Evolutionary conservation across 805 yeast species (phyloP), one percentile per base, ranked within the genome.

Genomic region (Diddensiella santjacobensis): DNA sequence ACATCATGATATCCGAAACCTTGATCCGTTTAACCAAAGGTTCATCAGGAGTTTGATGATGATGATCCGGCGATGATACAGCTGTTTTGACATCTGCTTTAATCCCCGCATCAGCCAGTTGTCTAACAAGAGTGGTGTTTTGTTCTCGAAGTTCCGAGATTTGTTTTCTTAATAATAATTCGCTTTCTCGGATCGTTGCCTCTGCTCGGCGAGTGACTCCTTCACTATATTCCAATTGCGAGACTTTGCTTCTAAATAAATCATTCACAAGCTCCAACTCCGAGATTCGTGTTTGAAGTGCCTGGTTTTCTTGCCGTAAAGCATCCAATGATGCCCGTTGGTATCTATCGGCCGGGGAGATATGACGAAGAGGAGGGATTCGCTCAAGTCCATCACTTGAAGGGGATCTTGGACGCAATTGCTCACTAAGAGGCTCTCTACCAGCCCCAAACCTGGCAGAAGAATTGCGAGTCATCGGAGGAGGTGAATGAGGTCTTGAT

Each of bases 181-280:
- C 57, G 37, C 51, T 47, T 42, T 53, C 53, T 3, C 55, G 31
- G 33, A 50, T 48, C 31, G 49, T 38, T 17, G 53, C 46, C 26
- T 55, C 58, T 22, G 53, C 45, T 22, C 43, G 43, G 30, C 71
- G 58, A 8, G 71, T 64, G 22, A 62, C 56, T 5, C 60, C 47
- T 47, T 71, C 75, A 10, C 69, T 56, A n/a, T 62, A 54, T 68
- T 91, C 97, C 55, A 91, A 72, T 62, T 91, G 96, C 63, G 78
- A 71, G 31, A 91, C 87, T 56, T 96, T 78, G 13, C 90, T 79
- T 57, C 87, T 78, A 69, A 88, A 86, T 48, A 91, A 70, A 63
- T 89, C 97, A 59, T 89, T 90, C 33, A 91, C 96, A 37, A 90
- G 72, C 65, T 91, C 97, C 52, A 91, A 74, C 64, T 91, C 98